These are phyloP conservation scores for Petunia axillaris DNA, from an alignment of 257 asterid species.

Conservation along the genomic window DNA sequence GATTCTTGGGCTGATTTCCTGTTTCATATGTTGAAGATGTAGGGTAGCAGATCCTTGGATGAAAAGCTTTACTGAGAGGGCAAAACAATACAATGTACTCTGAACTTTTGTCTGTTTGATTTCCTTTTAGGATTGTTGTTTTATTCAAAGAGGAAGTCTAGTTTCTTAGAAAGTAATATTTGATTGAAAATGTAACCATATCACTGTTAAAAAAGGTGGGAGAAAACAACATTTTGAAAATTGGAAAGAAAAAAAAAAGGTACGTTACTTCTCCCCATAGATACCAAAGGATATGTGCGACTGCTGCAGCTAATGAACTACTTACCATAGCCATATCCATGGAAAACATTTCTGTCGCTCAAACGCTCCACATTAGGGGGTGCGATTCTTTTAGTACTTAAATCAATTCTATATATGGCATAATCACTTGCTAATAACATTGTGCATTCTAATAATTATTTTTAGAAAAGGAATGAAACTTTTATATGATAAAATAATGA, in stretches of 20 bases:
- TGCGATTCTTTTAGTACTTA: background rate
- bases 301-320: too few species aligned
- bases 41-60: slow-evolving; percentile 31
- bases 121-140: background rate
- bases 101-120: background rate
- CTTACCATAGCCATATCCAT: too few species aligned
- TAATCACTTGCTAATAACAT: too few species aligned
- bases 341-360: too few species aligned
- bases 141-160: background rate
- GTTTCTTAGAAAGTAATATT: background rate
- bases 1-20: slow-evolving; percentile 49
- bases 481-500: background rate
- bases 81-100: slow-evolving; percentile 18
- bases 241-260: slow-evolving; percentile 40
- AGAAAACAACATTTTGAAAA: background rate
- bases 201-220: background rate
- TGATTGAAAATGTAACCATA: slow-evolving; percentile 15
- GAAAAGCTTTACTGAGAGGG: slow-evolving; percentile 27
- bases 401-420: background rate
- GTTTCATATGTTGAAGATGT: slow-evolving; percentile 50
- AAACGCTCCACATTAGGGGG: too few species aligned
- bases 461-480: background rate
- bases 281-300: too few species aligned
- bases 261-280: too few species aligned
- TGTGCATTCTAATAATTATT: background rate